Evolutionary conservation across 768 basidiomycete genomes (phyloP).

Genomic region (Suillus tomentosus): DNA sequence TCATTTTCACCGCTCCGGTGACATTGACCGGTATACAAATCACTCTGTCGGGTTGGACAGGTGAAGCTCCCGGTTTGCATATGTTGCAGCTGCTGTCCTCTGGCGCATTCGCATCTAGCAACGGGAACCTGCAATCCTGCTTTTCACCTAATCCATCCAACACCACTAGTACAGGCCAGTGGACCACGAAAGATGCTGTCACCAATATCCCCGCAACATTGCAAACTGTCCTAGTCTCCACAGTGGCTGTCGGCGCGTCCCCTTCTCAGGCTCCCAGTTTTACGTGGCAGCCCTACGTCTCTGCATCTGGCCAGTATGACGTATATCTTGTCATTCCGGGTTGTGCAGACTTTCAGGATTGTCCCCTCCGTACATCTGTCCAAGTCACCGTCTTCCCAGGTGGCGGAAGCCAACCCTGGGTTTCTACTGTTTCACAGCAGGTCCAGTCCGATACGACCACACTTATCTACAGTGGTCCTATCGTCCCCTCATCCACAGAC

Average conservation of each 20-base stretch:
- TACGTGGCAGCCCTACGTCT: conserved; percentile 93
- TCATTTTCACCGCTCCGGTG: conserved; percentile 67
- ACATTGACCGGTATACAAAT: conserved; percentile 90
- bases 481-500: conserved; percentile 69
- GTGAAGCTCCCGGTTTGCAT: conserved; percentile 80
- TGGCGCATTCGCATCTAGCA: conserved; percentile 80
- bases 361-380: conserved; percentile 77
- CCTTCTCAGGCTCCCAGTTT: conserved; percentile 69
- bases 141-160: conserved; percentile 78
- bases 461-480: conserved; percentile 78
- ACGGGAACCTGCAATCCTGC: conserved; percentile 68
- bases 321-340: conserved; percentile 87
- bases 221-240: conserved; percentile 71
- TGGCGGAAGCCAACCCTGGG: conserved; percentile 59
- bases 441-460: conserved; percentile 61
- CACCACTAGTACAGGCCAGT: conserved; percentile 64
- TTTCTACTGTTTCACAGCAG: conserved; percentile 74
- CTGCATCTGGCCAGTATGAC: conserved; percentile 82
- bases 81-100: conserved; percentile 90
- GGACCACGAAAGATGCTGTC: conserved; percentile 62
- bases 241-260: conserved; percentile 63
- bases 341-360: conserved; percentile 80
- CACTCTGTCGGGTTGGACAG: conserved; percentile 74
- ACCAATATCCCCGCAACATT: conserved; percentile 82
- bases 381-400: conserved; percentile 83